phyloP scores from a whole-genome alignment of 352 stramenopile genomes.

The Phytopythium oedochilum region DNA sequence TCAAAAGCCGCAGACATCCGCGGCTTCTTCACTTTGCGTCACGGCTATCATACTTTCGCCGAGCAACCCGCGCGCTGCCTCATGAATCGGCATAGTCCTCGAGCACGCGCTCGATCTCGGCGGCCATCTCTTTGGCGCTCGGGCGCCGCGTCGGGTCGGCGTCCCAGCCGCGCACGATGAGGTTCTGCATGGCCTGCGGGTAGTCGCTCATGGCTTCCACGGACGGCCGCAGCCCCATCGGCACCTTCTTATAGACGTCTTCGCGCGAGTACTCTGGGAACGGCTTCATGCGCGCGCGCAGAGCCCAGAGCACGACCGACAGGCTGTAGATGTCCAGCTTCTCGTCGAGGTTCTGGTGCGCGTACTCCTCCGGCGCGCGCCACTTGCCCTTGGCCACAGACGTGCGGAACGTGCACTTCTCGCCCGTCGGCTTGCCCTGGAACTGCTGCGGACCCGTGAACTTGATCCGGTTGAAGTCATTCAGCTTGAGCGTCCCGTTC shows the following conservation, averaged over 20 bases:
- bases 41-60: slow-evolving; percentile 6
- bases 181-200: slow-evolving; percentile 51
- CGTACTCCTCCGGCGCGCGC: slow-evolving; percentile 73
- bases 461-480: slow-evolving; percentile 83
- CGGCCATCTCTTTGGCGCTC: slow-evolving; percentile 35
- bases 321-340: slow-evolving; percentile 71
- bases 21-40: background rate
- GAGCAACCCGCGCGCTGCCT: background rate
- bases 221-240: slow-evolving; percentile 35
- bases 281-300: slow-evolving; percentile 44
- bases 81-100: slow-evolving; percentile 12
- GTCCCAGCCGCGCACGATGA: slow-evolving; percentile 57
- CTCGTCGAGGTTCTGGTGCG: slow-evolving; percentile 34
- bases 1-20: background rate
- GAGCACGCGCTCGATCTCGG: slow-evolving; percentile 52
- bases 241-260: slow-evolving; percentile 54
- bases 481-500: slow-evolving; percentile 51
- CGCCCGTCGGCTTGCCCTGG: slow-evolving; percentile 21
- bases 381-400: slow-evolving; percentile 74
- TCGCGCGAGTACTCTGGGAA: slow-evolving; percentile 34
- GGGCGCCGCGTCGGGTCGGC: slow-evolving; percentile 42
- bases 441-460: slow-evolving; percentile 44
- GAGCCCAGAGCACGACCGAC: slow-evolving; percentile 59
- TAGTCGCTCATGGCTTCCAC: slow-evolving; percentile 51
- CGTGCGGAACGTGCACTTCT: slow-evolving; percentile 61